Base-by-base conservation (phyloP, 2,329 filamentous ascomycete species). In the Fusarium udum region DNA sequence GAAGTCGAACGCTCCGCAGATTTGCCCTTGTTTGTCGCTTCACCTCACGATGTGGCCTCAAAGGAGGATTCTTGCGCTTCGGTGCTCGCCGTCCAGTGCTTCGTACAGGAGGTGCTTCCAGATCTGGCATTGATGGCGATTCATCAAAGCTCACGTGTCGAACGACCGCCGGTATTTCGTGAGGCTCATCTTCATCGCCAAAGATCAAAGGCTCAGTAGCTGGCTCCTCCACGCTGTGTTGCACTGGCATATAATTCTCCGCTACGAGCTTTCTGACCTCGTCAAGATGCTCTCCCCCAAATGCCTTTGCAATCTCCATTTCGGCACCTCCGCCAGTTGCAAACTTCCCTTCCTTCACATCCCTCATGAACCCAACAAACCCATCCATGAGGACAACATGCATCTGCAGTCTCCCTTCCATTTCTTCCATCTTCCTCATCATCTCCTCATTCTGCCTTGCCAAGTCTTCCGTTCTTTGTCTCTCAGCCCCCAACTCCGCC, bases 321-420 rank as follows among this genome's bases (percentile, higher is more conserved):
- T 73, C 71, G 0, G 71, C 40, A 2, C 6, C 16, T 9, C 26
- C 39, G 3, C 24, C 14, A 2, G 18, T 16, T 4, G 48, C 52
- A 13, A 63, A 69, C 16, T 28, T 49, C 9, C 55, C 63, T n/a
- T 75, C 60, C 20, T 71, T 72, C 3, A 74, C 55, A 22, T 71
- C 56, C 3, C 60, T 74, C 66, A 78, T 77, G 16, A 76, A 74
- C 4, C 51, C 53, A 13, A 72, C 69, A 22, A 76, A 65, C 1
- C 76, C 76, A n/a, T 74, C 61, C 67, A 77, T 64, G 10, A 78
- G 42, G 4, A 75, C 64, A 1, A 69, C 62, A 39, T 78, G 72
- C 60, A 69, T 71, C 20, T 75, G 57, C 6, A 77, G 36, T 5
- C 72, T 67, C 5, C 36, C 69, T 31, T 75, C 68, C 61, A 78